These are phyloP conservation scores for Acanthamoeba quina DNA, from an alignment of 208 protist species.

Conservation along the genomic window DNA sequence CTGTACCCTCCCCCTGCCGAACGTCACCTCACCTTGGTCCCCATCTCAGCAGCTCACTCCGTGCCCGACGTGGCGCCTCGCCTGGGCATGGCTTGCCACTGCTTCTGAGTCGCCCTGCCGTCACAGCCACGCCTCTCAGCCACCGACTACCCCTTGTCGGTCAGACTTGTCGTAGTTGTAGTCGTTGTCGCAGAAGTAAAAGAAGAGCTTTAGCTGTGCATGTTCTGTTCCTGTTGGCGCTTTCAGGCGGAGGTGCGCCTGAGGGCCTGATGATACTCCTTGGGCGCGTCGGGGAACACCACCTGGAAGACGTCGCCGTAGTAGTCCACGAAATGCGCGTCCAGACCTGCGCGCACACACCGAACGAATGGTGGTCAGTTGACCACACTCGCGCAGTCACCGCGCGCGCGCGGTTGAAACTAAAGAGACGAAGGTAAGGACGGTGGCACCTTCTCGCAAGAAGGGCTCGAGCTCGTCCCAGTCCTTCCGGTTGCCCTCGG, in stretches of 20 bases:
- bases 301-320: conserved; percentile 62
- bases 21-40: neutral
- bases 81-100: conserved; percentile 1
- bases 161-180: neutral
- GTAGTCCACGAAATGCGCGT: conserved; percentile 58
- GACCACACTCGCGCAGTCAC: too few relatives aligned
- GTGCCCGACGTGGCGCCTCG: neutral
- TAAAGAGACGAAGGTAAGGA: neutral
- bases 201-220: neutral
- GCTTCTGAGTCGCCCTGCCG: neutral
- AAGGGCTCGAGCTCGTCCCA: conserved; percentile 85
- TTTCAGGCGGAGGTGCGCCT: neutral
- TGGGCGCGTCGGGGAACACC: conserved; percentile 33
- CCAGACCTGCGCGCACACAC: neutral
- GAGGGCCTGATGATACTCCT: conserved; percentile 3
- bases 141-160: too few relatives aligned
- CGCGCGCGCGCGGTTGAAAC: neutral
- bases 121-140: neutral
- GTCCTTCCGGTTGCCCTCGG: conserved; percentile 90
- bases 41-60: neutral
- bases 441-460: neutral
- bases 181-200: too few relatives aligned
- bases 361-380: neutral
- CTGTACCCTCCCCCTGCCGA: neutral
- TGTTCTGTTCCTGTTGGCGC: neutral